Evolutionary conservation across 306 rosid species (phyloP).

Genomic region (Malus sylvestris): DNA sequence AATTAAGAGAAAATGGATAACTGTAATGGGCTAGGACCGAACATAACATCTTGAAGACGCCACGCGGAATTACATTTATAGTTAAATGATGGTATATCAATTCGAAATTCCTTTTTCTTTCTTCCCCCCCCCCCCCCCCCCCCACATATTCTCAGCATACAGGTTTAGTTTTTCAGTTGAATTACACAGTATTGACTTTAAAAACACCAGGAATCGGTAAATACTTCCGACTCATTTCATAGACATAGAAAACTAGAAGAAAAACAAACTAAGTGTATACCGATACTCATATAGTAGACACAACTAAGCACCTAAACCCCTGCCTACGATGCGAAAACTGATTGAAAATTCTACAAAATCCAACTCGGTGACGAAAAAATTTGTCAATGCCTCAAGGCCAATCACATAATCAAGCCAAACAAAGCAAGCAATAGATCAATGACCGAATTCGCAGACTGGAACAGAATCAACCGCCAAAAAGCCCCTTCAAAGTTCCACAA

Average conservation of each 20-base stretch:
- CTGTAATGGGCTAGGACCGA: neutral
- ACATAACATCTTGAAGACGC: neutral
- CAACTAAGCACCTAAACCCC: slow-evolving; percentile 24
- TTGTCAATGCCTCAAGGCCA: slow-evolving; percentile 15
- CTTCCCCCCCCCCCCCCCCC: too few species aligned
- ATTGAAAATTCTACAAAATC: slow-evolving; percentile 21
- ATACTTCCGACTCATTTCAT: slow-evolving; percentile 23
- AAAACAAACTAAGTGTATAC: slow-evolving; percentile 6
- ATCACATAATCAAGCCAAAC: slow-evolving; percentile 23
- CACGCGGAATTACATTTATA: neutral
- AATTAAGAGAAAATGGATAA: neutral
- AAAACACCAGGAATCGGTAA: slow-evolving; percentile 2
- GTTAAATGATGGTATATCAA: neutral
- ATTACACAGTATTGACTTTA: slow-evolving; percentile 6
- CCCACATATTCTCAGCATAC: slow-evolving; percentile 5
- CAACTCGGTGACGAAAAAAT: slow-evolving; percentile 10
- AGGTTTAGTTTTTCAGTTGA: slow-evolving; percentile 7
- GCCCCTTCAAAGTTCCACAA: slow-evolving; percentile 36
- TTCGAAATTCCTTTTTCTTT: neutral
- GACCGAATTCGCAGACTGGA: slow-evolving; percentile 28
- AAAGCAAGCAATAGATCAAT: slow-evolving; percentile 54
- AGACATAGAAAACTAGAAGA: neutral
- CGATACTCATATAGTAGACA: slow-evolving; percentile 9
- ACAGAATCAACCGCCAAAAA: slow-evolving; percentile 47
- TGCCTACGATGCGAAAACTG: slow-evolving; percentile 22